Base-by-base conservation (phyloP, 1,139 yeast species). In the Sugiyamaella paludigena region DNA sequence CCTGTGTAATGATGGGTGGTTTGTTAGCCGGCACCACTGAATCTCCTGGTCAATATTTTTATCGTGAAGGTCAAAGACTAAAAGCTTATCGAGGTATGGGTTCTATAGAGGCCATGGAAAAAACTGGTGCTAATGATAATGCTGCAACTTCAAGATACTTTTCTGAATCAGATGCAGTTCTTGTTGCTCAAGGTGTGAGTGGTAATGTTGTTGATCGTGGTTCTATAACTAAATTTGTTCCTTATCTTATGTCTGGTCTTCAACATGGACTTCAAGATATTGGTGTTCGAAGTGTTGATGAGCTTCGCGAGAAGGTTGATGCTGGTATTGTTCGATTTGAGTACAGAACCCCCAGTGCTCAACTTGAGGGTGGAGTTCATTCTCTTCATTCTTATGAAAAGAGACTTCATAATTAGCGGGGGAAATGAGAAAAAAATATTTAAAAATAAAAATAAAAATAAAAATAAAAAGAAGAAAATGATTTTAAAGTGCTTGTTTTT, bases 1-100 rank as follows among this genome's bases (percentile, higher is more conserved):
- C 98, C 15, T 79, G 87, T 72, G 96, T 91, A 60, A 92, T 92
- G 99, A 94, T 92, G 98, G 99, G 99, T 68, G 96, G 98, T 74
- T 84, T 92, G 79, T 80, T 92, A 65, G 99, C 99, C 55, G 99
- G 98, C 76, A 92, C 98, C 54, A 74, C 94, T 54, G 99, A 92
- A 77, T 86, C 98, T 56, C 99, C 99, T 63, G 99, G 99, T 74
- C 91, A 87, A 63, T 92, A 91, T 77, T 92, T 87, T 75, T 92
- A 83, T 83, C 83, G 95, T 69, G 98, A 92, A 66, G 98, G 99
- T 69, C 85, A 94, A 78, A 86, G 99, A 75, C 82, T 94, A 71
- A 92, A 92, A 80, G 75, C 89, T 57, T 92, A 92, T 80, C 86
- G 99, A 77, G 99, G 99, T 77, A 92, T 92, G 98, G 99, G 99